phyloP scores from a whole-genome alignment of 192 early-diverging fungal genomes.

The Mortierella claussenii region DNA sequence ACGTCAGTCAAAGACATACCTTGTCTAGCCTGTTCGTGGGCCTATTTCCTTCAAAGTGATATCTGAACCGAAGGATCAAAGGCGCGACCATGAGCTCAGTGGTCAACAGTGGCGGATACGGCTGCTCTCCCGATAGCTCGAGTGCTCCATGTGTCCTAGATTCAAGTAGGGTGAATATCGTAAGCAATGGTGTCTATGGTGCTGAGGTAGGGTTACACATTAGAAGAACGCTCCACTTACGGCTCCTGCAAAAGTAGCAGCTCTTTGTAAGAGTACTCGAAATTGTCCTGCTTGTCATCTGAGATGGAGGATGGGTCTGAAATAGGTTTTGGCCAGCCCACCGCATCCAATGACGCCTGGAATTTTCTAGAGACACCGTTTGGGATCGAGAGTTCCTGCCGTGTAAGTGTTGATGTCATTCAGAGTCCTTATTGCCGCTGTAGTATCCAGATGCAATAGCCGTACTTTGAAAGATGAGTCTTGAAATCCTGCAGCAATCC shows the following conservation, averaged over 20 bases:
- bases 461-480: constrained; percentile 56
- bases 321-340: constrained; percentile 57
- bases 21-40: constrained; percentile 81
- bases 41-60: constrained; percentile 76
- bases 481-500: constrained; percentile 60
- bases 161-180: neutral
- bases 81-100: constrained; percentile 67
- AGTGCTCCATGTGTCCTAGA: constrained; percentile 21
- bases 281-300: constrained; percentile 24
- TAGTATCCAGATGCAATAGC: neutral
- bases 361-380: constrained; percentile 39
- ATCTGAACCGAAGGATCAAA: constrained; percentile 73
- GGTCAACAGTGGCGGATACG: constrained; percentile 57
- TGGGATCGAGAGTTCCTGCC: no score
- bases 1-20: no score
- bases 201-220: neutral
- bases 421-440: neutral
- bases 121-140: constrained; percentile 21
- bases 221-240: constrained; percentile 24
- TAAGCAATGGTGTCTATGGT: neutral
- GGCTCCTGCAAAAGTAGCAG: constrained; percentile 53
- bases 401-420: neutral
- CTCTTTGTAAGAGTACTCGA: constrained; percentile 49
- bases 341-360: constrained; percentile 49
- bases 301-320: constrained; percentile 14